Evolutionary conservation across 345 rosid species (phyloP).

Genomic region (Garcia nutans): DNA sequence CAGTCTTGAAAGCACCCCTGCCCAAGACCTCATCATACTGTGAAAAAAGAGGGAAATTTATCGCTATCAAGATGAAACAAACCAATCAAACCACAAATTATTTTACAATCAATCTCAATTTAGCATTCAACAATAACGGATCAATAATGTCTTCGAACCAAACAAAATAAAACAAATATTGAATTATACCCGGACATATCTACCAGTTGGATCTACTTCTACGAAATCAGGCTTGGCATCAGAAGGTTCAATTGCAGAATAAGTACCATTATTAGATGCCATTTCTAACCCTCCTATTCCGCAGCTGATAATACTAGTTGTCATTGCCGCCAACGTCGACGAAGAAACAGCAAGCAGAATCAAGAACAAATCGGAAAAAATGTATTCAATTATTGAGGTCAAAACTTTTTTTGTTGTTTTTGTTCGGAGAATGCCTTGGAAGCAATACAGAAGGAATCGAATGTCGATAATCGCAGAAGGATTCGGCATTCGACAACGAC

Average conservation of each 20-base stretch:
- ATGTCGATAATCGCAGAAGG: constrained; percentile 37
- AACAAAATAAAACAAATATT: background rate
- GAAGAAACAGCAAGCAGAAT: constrained; percentile 6
- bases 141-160: background rate
- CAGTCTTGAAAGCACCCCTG: constrained; percentile 91
- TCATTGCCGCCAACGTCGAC: constrained; percentile 7
- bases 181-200: constrained; percentile 64
- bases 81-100: too few relatives aligned
- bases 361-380: constrained; percentile 10
- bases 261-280: constrained; percentile 13
- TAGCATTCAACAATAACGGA: background rate
- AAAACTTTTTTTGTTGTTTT: background rate
- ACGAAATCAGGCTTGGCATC: constrained; percentile 28
- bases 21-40: constrained; percentile 83
- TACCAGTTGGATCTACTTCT: constrained; percentile 70
- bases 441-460: constrained; percentile 49
- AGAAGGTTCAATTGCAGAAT: constrained; percentile 32
- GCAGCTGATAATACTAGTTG: background rate
- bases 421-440: constrained; percentile 46
- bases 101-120: too few relatives aligned
- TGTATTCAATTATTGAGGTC: background rate
- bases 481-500: constrained; percentile 35
- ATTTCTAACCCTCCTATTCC: background rate
- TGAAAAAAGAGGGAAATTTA: background rate
- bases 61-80: background rate